Percentiles rank a stretch among this genome's conserved stretches.
Evolutionary conservation across 2,329 filamentous ascomycete species (phyloP).

Genomic region (Plenodomus biglobosus): DNA sequence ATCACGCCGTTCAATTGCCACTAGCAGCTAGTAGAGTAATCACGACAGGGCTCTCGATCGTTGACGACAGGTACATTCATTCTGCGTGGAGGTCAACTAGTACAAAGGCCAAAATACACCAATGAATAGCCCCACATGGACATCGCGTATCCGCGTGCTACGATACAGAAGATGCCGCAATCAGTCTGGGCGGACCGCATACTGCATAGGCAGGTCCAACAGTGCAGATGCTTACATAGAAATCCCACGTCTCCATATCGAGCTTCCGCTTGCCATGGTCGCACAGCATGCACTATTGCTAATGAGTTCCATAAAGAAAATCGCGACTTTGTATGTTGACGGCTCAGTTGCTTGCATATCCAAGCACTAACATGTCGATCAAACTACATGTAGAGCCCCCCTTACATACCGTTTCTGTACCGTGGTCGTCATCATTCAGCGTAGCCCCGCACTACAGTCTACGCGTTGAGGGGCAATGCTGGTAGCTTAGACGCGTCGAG

Average conservation of each 20-base stretch:
- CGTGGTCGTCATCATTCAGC: conserved; percentile 27
- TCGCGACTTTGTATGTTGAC: conserved; percentile 16
- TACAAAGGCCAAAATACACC: conserved; percentile 15
- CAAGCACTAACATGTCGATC: conserved; percentile 2
- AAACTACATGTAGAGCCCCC: not conserved
- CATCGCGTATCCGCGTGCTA: conserved; percentile 19
- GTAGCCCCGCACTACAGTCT: conserved; percentile 25
- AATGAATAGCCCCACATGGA: conserved; percentile 19
- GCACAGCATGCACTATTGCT: conserved; percentile 10
- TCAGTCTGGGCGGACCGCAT: conserved; percentile 9
- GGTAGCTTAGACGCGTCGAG: conserved; percentile 22
- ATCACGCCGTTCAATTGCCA: conserved; percentile 11
- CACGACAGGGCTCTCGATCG: conserved; percentile 18
- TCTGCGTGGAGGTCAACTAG: conserved; percentile 16
- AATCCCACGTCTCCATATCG: conserved; percentile 14
- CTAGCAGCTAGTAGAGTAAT: conserved; percentile 11
- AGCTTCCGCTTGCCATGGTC: not conserved
- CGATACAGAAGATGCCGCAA: conserved; percentile 12
- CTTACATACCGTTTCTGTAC: conserved; percentile 16
- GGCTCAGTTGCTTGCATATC: conserved; percentile 1
- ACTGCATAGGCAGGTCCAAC: conserved; percentile 13
- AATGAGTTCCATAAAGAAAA: conserved; percentile 23
- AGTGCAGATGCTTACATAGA: conserved; percentile 21
- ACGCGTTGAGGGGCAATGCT: conserved; percentile 29
- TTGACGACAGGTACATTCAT: conserved; percentile 28